Conservation (phyloP, 2,329 filamentous ascomycete genomes). For the Colletotrichum siamense region DNA sequence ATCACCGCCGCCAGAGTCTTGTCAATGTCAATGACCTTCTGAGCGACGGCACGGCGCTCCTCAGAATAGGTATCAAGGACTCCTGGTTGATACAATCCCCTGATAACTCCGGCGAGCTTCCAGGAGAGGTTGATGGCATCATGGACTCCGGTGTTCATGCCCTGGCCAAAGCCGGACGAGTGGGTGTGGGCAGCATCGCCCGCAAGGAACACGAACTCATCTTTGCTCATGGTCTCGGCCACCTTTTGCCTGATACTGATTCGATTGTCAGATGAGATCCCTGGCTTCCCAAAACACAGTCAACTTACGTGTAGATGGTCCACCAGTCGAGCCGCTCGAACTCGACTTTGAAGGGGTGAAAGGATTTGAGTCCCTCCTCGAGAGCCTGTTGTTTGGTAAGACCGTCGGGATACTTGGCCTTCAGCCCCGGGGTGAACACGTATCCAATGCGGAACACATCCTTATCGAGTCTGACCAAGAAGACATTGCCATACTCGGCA, state of each 20-base stretch:
- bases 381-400: neutral
- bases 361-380: neutral
- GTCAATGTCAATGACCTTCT: neutral
- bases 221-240: neutral
- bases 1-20: neutral
- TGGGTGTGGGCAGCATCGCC: neutral
- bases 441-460: neutral
- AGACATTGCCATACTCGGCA: neutral
- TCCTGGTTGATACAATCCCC: neutral
- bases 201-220: neutral
- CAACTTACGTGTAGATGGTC: neutral
- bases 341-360: neutral
- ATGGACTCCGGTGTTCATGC: neutral
- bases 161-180: neutral
- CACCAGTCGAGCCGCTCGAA: neutral
- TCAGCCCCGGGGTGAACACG: neutral
- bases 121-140: neutral
- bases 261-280: neutral
- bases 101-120: neutral
- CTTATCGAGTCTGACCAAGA: neutral
- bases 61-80: neutral
- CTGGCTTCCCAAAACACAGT: neutral
- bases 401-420: neutral
- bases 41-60: neutral
- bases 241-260: neutral